Base-by-base conservation (phyloP, 768 basidiomycete genomes). In the Tulasnella sp. region DNA sequence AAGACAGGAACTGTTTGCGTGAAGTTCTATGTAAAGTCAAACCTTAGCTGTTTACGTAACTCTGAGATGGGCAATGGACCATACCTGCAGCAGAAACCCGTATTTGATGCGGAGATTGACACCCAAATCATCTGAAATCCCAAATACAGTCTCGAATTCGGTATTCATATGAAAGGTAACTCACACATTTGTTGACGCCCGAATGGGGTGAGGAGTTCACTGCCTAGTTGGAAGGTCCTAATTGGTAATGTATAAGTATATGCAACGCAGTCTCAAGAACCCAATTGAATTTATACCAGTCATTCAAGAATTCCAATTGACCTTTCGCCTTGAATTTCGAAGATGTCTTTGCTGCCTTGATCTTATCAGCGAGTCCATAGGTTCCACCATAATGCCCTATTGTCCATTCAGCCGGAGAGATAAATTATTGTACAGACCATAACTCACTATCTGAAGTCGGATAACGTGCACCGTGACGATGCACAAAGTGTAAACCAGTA, bases 171-270 rank as follows among this genome's bases (percentile, higher is more conserved):
- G 37, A 37, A 46, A 43, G 25, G 35, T 1, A 10, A 32, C 57
- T 16, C 37, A 58, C 57, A 71, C 3, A 69, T 61, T 48, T 59
- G 58, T 43, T 59, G 58, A 2, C 58, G 44, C 24, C 58, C 58
- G 28, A 70, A 69, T 1, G 68, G 68, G 5, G 69, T 68, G 12
- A 70, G 56, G 12, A 68, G 54, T 53, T 95, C 91, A 68, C 81
- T 80, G 12, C 91, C 92, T 2, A 96, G 76, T 58, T 85, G 84
- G 65, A 89, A 92, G 4, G 82, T 79, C 91, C 86, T 87, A 56
- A 10, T 47, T 24, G 32, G 37, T 12, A 28, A 13, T 6, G 25
- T 37, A 9, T 7, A 12, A 37, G 33, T 13, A n/a, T 45, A 33
- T 16, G 66, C 69, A 70, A 78, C 6, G 70, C 71, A 0, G 81